Conservation (phyloP, 176 grass and related monocot genomes). For the Otatea glauca region DNA sequence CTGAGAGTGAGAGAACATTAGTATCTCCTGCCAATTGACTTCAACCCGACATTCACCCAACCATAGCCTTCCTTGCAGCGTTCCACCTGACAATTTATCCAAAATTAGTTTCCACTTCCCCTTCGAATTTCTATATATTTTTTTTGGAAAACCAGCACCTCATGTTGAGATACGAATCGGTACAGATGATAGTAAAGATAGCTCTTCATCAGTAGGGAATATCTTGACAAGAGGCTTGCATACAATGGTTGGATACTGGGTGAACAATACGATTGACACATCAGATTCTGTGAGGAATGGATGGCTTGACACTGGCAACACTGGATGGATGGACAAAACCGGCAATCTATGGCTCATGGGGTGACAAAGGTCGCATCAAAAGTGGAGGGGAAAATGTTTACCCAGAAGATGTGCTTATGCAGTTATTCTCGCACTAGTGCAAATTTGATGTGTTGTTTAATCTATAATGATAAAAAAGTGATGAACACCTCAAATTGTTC, state of each 20-base stretch:
- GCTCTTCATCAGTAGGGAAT: conserved; percentile 45
- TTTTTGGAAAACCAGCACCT: conserved; percentile 80
- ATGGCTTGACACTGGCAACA: conserved; percentile 86
- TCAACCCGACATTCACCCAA: conserved; percentile 58
- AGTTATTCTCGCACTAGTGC: no score
- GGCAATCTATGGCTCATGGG: conserved; percentile 80
- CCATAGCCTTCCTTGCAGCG: conserved; percentile 62
- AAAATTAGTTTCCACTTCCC: no score
- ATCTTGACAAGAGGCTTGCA: conserved; percentile 92
- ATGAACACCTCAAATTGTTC: no score
- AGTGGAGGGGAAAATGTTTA: conserved; percentile 90
- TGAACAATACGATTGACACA: conserved; percentile 26
- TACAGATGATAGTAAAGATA: not conserved
- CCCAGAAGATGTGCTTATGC: no score
- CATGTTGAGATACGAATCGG: conserved; percentile 68
- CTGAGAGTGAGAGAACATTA: conserved; percentile 53
- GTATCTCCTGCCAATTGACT: conserved; percentile 59
- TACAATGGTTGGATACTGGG: conserved; percentile 84
- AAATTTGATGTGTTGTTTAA: no score
- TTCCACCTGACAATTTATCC: conserved; percentile 62
- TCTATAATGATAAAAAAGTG: no score
- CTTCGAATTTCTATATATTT: no score
- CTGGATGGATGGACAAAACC: conserved; percentile 67
- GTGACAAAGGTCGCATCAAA: conserved; percentile 75
- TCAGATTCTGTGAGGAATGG: conserved; percentile 45